Base-by-base conservation (phyloP, 2,329 filamentous ascomycete genomes). In the Fusarium sp. region DNA sequence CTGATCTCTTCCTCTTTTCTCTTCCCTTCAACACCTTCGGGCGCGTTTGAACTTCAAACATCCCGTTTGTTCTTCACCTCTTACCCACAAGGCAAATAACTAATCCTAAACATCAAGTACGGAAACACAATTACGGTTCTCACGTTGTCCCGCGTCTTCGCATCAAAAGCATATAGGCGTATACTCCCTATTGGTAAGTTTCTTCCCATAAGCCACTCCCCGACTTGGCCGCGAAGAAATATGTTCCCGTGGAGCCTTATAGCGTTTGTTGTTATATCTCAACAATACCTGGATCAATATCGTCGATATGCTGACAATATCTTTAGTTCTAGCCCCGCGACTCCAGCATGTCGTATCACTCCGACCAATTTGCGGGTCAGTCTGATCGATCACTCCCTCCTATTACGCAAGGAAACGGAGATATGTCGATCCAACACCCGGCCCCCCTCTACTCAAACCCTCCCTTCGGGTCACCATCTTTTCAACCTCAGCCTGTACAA, bases 391-490 rank as follows among this genome's bases (percentile, higher is more conserved):
- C 34, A 26, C 40, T 51, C 30, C 51, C 40, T 44, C 46, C 20
- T n/a, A 56, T 53, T 51, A 51, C 46, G 28, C 40, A 34, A 20
- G 20, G 26, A 44, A 55, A 40, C 43, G 20, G 26, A 42, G 60
- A 40, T 47, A 26, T 44, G 32, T 23, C 19, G 6, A 38, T 30
- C 24, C 46, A 57, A 17, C 60, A 68, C 23, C 55, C 46, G 19
- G 44, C 48, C 5, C 65, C 65, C 5, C 30, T 68, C 5, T 20
- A 21, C 26, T 65, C 65, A 3, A 45, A 68, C 6, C 65, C 65
- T 3, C 54, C 55, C 15, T 65, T 68, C 34, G 23, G 51, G 4
- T 4, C 30, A 4, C 34, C 36, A 1, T 24, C 36, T 32, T 62
- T 66, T 6, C 34, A 32, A 17, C 24, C 40, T 4, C 65, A 57